Percentiles rank a stretch among this genome's conserved stretches.
phyloP scores from a whole-genome alignment of 2,329 filamentous ascomycete genomes.

The Penicillium sp. region DNA sequence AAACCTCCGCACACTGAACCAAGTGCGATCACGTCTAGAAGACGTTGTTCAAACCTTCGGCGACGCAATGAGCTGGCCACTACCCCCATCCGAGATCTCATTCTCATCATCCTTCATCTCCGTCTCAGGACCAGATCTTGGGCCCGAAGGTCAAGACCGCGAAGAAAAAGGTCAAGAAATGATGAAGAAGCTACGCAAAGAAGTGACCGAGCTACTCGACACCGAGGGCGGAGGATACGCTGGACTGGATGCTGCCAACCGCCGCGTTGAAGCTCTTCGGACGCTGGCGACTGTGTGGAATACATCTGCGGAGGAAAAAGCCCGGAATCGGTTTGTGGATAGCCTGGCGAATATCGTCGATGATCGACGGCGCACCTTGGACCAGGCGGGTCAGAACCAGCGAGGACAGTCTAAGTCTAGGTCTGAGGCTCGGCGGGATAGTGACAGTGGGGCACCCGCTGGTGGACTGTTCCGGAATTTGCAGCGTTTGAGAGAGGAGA shows the following conservation, averaged over 20 bases:
- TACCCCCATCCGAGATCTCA: constrained; percentile 83
- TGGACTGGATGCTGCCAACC: constrained; percentile 67
- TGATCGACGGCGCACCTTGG: constrained; percentile 58
- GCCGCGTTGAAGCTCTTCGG: constrained; percentile 74
- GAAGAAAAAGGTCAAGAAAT: constrained; percentile 87
- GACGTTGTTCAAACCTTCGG: constrained; percentile 88
- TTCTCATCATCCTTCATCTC: constrained; percentile 84
- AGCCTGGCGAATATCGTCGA: constrained; percentile 77
- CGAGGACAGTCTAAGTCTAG: constrained; percentile 19
- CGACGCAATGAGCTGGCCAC: constrained; percentile 91
- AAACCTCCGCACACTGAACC: constrained; percentile 76
- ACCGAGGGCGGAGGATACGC: constrained; percentile 59
- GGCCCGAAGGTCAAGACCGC: constrained; percentile 63
- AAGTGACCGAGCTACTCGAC: constrained; percentile 68
- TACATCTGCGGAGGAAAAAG: constrained; percentile 92
- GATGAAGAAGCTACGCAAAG: constrained; percentile 62
- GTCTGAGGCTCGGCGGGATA: constrained; percentile 29
- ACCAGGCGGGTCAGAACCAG: constrained; percentile 34
- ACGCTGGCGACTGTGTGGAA: constrained; percentile 81
- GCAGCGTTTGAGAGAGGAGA: constrained; percentile 54
- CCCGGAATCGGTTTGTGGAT: constrained; percentile 77
- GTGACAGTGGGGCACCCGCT: constrained; percentile 42
- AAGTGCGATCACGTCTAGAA: constrained; percentile 81
- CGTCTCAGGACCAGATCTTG: constrained; percentile 79
- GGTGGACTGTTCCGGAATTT: constrained; percentile 55